phyloP scores from a whole-genome alignment of 345 rosid species.

The Hypericum androsaemum region DNA sequence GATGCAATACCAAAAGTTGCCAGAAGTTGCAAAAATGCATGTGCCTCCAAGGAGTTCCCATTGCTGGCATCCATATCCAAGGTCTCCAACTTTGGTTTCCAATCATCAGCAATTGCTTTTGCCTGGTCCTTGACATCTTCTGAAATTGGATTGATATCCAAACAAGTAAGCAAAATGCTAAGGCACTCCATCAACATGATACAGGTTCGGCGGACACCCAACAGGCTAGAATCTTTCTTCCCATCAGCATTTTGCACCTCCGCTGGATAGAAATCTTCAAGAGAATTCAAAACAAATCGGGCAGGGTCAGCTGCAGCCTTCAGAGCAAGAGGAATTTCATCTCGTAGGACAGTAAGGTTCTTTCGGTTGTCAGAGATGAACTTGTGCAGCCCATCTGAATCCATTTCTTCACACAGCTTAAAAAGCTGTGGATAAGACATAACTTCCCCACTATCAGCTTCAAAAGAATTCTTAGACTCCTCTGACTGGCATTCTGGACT shows the following conservation, averaged over 20 bases:
- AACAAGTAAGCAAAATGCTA: constrained; percentile 47
- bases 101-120: constrained; percentile 68
- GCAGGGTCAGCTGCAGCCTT: constrained; percentile 77
- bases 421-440: constrained; percentile 67
- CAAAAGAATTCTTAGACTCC: constrained; percentile 37
- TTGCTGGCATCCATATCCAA: constrained; percentile 78
- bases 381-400: constrained; percentile 78
- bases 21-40: constrained; percentile 91
- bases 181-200: constrained; percentile 99
- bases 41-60: constrained; percentile 99
- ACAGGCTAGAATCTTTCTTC: constrained; percentile 73
- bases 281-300: constrained; percentile 63
- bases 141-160: constrained; percentile 45
- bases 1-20: constrained; percentile 85
- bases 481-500: constrained; percentile 44
- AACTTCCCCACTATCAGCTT: constrained; percentile 42
- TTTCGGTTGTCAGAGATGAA: constrained; percentile 96
- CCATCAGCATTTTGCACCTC: constrained; percentile 59
- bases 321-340: constrained; percentile 82
- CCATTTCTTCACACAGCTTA: constrained; percentile 80
- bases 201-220: constrained; percentile 94
- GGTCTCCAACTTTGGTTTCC: constrained; percentile 77
- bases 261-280: constrained; percentile 64
- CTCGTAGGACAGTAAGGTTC: constrained; percentile 78
- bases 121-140: constrained; percentile 64